phyloP scores from a whole-genome alignment of 1,284 basidiomycete genomes.

The Omphalotus olearius region DNA sequence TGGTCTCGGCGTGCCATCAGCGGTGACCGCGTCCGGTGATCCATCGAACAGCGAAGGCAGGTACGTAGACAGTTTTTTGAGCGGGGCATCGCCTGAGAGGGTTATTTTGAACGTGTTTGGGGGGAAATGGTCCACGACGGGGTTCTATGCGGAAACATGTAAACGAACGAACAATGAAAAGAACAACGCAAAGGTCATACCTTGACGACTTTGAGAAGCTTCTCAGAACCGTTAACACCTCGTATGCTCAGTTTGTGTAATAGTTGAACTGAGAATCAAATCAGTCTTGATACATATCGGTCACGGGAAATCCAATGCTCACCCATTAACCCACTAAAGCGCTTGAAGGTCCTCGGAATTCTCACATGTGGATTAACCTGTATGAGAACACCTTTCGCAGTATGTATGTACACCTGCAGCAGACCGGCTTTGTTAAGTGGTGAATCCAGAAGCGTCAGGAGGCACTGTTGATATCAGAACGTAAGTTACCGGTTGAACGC shows the following conservation, averaged over 20 bases:
- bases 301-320: constrained; percentile 25
- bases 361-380: constrained; percentile 98
- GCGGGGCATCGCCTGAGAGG: constrained; percentile 88
- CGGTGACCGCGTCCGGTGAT: not conserved
- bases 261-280: constrained; percentile 74
- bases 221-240: constrained; percentile 94
- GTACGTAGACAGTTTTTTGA: constrained; percentile 80
- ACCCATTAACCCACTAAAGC: constrained; percentile 99
- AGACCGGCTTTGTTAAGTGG: constrained; percentile 97
- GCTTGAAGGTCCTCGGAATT: constrained; percentile 97
- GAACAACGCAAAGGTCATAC: constrained; percentile 23
- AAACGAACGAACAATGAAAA: constrained; percentile 7
- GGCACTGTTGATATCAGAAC: constrained; percentile 54
- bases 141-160: constrained; percentile 58
- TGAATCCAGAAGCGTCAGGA: constrained; percentile 95
- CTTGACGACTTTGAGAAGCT: constrained; percentile 95
- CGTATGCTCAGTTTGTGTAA: constrained; percentile 95
- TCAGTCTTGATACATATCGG: not conserved
- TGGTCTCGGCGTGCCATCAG: constrained; percentile 34
- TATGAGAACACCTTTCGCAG: constrained; percentile 93
- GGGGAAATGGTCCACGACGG: constrained; percentile 93
- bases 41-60: constrained; percentile 55
- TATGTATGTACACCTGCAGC: constrained; percentile 98
- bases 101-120: constrained; percentile 97
- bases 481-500: constrained; percentile 3